Evolutionary conservation across 2,329 filamentous ascomycete species (phyloP).

Genomic region (Thelonectria olida): DNA sequence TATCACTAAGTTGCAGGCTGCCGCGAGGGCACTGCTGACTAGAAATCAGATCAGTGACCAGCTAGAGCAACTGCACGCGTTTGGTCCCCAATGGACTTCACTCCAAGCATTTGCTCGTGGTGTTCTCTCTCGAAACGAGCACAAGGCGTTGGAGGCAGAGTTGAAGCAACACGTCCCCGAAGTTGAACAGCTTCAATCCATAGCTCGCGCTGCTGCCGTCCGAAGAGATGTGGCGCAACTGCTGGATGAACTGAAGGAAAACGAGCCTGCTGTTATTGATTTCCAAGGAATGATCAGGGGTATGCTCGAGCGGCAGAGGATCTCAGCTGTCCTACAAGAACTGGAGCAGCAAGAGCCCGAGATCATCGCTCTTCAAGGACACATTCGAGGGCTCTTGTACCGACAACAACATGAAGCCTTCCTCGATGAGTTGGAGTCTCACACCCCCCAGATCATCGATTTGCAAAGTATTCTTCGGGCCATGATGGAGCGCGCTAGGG

Average conservation of each 20-base stretch:
- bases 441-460: constrained; percentile 71
- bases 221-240: constrained; percentile 59
- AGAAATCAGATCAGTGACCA: constrained; percentile 63
- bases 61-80: constrained; percentile 60
- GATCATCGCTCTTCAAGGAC: constrained; percentile 72
- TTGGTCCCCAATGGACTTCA: constrained; percentile 59
- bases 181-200: constrained; percentile 60
- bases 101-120: constrained; percentile 56
- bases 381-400: constrained; percentile 71
- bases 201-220: constrained; percentile 64
- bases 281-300: constrained; percentile 70
- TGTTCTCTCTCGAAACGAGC: constrained; percentile 55
- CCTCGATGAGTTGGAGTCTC: constrained; percentile 74
- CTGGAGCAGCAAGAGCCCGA: constrained; percentile 66
- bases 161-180: constrained; percentile 54
- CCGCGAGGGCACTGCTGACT: constrained; percentile 69
- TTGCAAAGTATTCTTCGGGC: constrained; percentile 83
- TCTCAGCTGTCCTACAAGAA: constrained; percentile 59
- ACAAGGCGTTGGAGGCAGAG: constrained; percentile 57
- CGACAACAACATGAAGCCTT: constrained; percentile 69
- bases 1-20: constrained; percentile 70
- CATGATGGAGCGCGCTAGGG: constrained; percentile 77
- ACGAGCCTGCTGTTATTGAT: constrained; percentile 56
- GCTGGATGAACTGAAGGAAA: constrained; percentile 57
- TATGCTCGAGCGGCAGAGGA: constrained; percentile 64